A percentile compares a stretch with the other conserved stretches of the same genome.
phyloP scores from a whole-genome alignment of 768 basidiomycete species.

The Russula compacta region DNA sequence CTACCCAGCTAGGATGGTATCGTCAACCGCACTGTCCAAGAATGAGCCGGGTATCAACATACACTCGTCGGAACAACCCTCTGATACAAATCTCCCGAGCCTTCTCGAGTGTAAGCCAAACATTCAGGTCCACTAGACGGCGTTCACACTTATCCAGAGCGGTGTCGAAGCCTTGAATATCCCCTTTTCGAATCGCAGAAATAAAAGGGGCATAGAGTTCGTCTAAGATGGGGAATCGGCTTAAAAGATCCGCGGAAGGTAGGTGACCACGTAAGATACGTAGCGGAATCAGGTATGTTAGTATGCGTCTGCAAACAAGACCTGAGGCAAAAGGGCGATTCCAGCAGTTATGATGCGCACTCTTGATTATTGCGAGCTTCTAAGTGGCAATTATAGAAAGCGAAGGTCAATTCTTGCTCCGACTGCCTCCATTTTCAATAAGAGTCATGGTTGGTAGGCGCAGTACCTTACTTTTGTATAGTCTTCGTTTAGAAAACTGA shows the following conservation, averaged over 20 bases:
- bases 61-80: conserved; percentile 73
- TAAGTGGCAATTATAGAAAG: conserved; percentile 76
- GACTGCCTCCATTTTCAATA: conserved; percentile 39
- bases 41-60: conserved; percentile 25
- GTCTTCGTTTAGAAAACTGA: conserved; percentile 89
- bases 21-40: background rate
- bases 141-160: conserved; percentile 65
- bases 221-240: conserved; percentile 61
- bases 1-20: conserved; percentile 57
- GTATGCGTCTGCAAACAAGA: conserved; percentile 55
- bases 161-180: conserved; percentile 71
- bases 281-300: conserved; percentile 85
- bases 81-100: conserved; percentile 82
- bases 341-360: conserved; percentile 37
- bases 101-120: conserved; percentile 81
- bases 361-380: conserved; percentile 69
- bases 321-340: background rate
- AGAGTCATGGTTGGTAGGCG: background rate
- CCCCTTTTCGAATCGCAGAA: conserved; percentile 63
- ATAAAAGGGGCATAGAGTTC: conserved; percentile 78
- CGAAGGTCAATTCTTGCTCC: conserved; percentile 77
- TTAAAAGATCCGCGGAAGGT: conserved; percentile 62
- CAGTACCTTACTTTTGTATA: conserved; percentile 77
- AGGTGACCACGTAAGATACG: conserved; percentile 82
- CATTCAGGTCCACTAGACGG: conserved; percentile 74